Evolutionary conservation across 805 yeast genomes (phyloP).

Genomic region (Starmerella floris): DNA sequence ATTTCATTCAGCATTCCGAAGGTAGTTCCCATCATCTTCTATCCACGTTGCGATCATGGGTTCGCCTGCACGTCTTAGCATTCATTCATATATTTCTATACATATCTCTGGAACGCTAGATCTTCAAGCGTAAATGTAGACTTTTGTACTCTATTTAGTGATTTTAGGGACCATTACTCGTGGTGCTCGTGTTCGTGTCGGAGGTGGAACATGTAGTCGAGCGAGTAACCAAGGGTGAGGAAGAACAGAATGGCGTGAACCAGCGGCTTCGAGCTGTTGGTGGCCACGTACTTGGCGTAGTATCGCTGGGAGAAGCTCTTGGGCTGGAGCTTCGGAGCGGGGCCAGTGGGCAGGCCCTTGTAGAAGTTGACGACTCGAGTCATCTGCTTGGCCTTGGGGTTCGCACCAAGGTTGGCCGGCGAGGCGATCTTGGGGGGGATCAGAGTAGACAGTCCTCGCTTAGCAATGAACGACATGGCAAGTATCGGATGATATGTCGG

Average conservation of each 20-base stretch:
- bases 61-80: no score
- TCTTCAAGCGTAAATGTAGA: no score
- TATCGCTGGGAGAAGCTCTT: constrained; percentile 35
- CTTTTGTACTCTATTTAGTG: not conserved
- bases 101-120: no score
- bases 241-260: constrained; percentile 60
- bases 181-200: constrained; percentile 24
- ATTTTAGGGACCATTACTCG: not conserved
- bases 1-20: no score
- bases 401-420: constrained; percentile 82
- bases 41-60: no score
- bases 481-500: not conserved
- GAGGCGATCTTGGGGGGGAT: constrained; percentile 99
- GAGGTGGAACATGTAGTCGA: constrained; percentile 86
- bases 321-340: constrained; percentile 64
- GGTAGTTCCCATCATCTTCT: no score
- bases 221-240: constrained; percentile 67
- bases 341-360: constrained; percentile 90
- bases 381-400: constrained; percentile 95
- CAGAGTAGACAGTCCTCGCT: constrained; percentile 88
- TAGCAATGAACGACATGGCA: constrained; percentile 70
- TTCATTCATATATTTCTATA: no score
- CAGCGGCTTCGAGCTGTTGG: constrained; percentile 26
- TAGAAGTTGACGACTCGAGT: constrained; percentile 88
- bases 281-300: constrained; percentile 54